Base-by-base conservation (phyloP, 2,329 filamentous ascomycete genomes). In the Fusarium albidum region DNA sequence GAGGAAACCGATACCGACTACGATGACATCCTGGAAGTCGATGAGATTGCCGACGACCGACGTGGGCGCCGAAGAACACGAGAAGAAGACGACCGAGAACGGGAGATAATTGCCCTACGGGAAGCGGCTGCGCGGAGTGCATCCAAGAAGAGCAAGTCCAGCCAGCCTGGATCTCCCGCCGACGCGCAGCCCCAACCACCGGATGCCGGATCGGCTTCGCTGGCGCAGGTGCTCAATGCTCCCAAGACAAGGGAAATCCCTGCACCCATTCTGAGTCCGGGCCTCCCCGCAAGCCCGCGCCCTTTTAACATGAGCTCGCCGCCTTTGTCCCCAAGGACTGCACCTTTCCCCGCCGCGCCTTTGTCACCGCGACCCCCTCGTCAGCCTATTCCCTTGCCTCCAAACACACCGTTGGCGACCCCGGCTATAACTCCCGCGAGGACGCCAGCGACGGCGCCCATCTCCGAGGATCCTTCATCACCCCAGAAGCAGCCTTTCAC, bases 41-140 rank as follows among this genome's bases (percentile, higher is more conserved):
- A 88, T 37, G 87, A 89, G 58, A 77, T 87, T 42, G 77, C 82
- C 0, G 75, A 82, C 29, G 78, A 82, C 11, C 77, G 85, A 45
- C 83, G 93, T 57, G 94, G 92, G 9, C 84, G 92, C 53, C 82
- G 91, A 64, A 91, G 89, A 72, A 96, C 92, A 3, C 84, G 93
- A 45, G 92, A 94, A 70, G 91, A 96, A 57, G 93, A 97, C 66
- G 92, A 97, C 63, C 82, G 82, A 48, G 84, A 91, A 48, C 85
- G 93, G 40, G 91, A 94, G 68, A 79, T 85, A 12, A 72, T 87
- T n/a, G 85, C 83, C 2, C 70, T 83, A 39, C 82, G 86, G 67
- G 87, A 92, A 65, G 84, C 88, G 11, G 88, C 91, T 67, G 80
- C 82, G 25, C 82, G 88, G 52, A 92, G 89, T 71, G 75, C 84